phyloP scores from a whole-genome alignment of 352 stramenopile genomes.

The Phytophthora boehmeriae region DNA sequence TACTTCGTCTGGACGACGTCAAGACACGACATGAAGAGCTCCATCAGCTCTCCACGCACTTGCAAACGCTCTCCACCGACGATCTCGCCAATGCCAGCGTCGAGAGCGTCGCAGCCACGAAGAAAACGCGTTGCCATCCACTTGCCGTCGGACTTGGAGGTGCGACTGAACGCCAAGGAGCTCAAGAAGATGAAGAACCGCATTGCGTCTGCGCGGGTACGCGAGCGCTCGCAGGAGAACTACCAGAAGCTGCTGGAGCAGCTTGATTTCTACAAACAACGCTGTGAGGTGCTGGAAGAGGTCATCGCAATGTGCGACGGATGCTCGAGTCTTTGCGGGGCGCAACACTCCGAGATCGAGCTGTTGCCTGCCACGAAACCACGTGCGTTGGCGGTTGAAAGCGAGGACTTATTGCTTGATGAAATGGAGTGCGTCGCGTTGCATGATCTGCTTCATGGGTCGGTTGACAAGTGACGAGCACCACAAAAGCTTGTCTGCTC shows the following conservation, averaged over 20 bases:
- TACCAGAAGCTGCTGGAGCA: conserved; percentile 46
- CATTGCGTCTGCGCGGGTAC: conserved; percentile 45
- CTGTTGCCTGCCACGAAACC: conserved; percentile 6
- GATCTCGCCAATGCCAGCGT: background rate
- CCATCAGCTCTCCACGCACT: background rate
- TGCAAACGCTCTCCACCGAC: background rate
- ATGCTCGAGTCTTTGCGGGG: conserved; percentile 23
- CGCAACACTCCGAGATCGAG: conserved; percentile 23
- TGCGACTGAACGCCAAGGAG: conserved; percentile 45
- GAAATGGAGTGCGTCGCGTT: conserved; percentile 39
- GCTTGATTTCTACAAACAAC: conserved; percentile 37
- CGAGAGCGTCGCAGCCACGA: conserved; percentile 25
- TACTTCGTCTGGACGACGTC: background rate
- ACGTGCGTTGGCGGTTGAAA: background rate
- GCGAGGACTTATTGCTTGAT: conserved; percentile 18
- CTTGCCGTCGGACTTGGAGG: conserved; percentile 38
- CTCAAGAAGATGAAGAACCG: conserved; percentile 65
- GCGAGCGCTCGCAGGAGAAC: conserved; percentile 55
- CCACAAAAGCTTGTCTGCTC: too few species aligned
- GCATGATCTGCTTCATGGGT: conserved; percentile 21
- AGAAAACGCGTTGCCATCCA: conserved; percentile 60
- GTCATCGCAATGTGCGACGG: conserved; percentile 30
- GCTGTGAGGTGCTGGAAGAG: conserved; percentile 43
- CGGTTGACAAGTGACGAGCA: background rate
- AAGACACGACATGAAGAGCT: background rate